A percentile compares a stretch with the other conserved stretches of the same genome.
Conservation (phyloP, 169 alveolate species). For the Perkinsus olseni region DNA sequence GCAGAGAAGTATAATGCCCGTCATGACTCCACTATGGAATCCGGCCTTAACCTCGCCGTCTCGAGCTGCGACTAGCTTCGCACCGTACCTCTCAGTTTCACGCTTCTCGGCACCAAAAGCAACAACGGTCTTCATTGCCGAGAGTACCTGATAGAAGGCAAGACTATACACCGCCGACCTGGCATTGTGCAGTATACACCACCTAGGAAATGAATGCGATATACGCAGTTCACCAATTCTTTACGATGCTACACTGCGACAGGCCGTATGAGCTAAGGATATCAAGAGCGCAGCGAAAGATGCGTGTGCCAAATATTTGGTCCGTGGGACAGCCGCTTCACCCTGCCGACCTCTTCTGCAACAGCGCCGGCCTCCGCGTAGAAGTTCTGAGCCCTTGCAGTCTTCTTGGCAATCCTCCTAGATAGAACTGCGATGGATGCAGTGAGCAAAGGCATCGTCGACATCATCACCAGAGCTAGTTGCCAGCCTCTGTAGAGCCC, state of each 20-base stretch:
- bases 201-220: no score
- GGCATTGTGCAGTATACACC: no score
- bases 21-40: slow-evolving; percentile 26
- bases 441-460: slow-evolving; percentile 24
- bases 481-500: slow-evolving; percentile 37
- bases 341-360: slow-evolving; percentile 30
- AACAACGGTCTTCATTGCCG: slow-evolving; percentile 37
- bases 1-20: slow-evolving; percentile 33
- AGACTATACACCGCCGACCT: no score
- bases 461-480: slow-evolving; percentile 33
- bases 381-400: slow-evolving; percentile 7
- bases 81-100: slow-evolving; percentile 17
- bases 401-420: slow-evolving; percentile 17
- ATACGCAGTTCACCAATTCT: no score
- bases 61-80: slow-evolving; percentile 23
- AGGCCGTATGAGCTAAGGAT: no score
- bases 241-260: no score
- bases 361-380: slow-evolving; percentile 37
- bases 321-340: no score
- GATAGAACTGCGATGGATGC: slow-evolving; percentile 22
- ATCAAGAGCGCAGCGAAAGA: no score
- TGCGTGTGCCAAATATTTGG: no score
- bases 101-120: slow-evolving; percentile 35
- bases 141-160: slow-evolving; percentile 51
- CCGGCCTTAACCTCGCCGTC: slow-evolving; percentile 30